Evolutionary conservation across 441 rosid species (phyloP).

Genomic region (Breynia disticha): DNA sequence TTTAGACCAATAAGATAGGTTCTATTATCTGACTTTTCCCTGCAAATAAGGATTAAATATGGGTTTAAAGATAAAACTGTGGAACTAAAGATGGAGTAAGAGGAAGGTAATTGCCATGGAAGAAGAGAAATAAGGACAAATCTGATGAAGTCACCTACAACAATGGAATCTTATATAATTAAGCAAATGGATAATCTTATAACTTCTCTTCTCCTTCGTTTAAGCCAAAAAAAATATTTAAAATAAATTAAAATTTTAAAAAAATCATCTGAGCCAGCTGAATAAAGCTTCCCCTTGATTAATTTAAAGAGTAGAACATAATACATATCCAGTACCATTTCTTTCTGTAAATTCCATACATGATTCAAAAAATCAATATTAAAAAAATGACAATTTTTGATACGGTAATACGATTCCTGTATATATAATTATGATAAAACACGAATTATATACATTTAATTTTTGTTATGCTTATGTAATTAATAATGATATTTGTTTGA

Average conservation of each 20-base stretch:
- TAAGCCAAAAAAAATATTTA: constrained; percentile 11
- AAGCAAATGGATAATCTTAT: constrained; percentile 14
- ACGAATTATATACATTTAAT: too few relatives aligned
- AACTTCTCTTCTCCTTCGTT: constrained; percentile 8
- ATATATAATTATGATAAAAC: too few relatives aligned
- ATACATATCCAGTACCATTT: background rate
- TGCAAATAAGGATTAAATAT: background rate
- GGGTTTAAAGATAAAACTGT: background rate
- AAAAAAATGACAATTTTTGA: background rate
- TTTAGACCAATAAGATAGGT: constrained; percentile 5
- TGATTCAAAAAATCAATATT: background rate
- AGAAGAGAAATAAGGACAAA: constrained; percentile 11
- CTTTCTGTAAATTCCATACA: background rate
- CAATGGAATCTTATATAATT: background rate
- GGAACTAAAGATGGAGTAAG: background rate
- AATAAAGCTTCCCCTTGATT: too few relatives aligned
- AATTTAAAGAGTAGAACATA: too few relatives aligned
- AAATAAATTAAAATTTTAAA: too few relatives aligned
- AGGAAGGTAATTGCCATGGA: background rate
- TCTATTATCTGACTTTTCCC: constrained; percentile 10
- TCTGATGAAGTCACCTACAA: constrained; percentile 18
- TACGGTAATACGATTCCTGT: too few relatives aligned
- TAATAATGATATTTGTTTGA: too few relatives aligned
- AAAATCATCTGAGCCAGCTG: too few relatives aligned
- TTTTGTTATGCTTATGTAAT: too few relatives aligned